Evolutionary conservation across 2,329 filamentous ascomycete genomes (phyloP).

Genomic region (Fusarium foetens): DNA sequence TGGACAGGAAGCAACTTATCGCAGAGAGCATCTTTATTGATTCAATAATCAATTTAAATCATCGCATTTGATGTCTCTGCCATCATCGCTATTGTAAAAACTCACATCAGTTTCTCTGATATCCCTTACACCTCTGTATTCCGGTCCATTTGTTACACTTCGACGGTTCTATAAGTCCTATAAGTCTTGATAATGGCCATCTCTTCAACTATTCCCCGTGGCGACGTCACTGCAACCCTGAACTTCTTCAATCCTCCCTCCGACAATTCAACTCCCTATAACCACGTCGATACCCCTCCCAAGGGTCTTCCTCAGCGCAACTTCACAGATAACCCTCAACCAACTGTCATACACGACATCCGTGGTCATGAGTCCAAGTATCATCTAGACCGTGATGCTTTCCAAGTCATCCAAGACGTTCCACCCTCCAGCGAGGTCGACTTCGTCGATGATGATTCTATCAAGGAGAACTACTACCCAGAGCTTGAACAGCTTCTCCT

Average conservation of each 20-base stretch:
- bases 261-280: slow-evolving; percentile 70
- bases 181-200: slow-evolving; percentile 51
- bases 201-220: slow-evolving; percentile 60
- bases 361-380: slow-evolving; percentile 75
- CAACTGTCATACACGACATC: slow-evolving; percentile 75
- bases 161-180: background rate
- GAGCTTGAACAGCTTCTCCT: slow-evolving; percentile 81
- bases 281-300: slow-evolving; percentile 73
- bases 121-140: background rate
- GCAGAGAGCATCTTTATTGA: background rate
- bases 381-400: slow-evolving; percentile 78
- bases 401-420: slow-evolving; percentile 70
- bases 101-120: background rate
- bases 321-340: slow-evolving; percentile 61
- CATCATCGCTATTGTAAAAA: background rate
- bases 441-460: slow-evolving; percentile 75
- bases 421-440: slow-evolving; percentile 60
- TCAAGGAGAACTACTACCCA: slow-evolving; percentile 81
- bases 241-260: slow-evolving; percentile 72
- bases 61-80: background rate
- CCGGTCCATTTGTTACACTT: background rate
- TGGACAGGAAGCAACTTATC: slow-evolving; percentile 6
- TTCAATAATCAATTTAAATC: background rate
- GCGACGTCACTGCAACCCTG: slow-evolving; percentile 70
- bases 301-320: slow-evolving; percentile 72